Evolutionary conservation across 495 filamentous ascomycete genomes (phyloP), one percentile per base, ranked within the genome.

Genomic region (Immersiella caudata): DNA sequence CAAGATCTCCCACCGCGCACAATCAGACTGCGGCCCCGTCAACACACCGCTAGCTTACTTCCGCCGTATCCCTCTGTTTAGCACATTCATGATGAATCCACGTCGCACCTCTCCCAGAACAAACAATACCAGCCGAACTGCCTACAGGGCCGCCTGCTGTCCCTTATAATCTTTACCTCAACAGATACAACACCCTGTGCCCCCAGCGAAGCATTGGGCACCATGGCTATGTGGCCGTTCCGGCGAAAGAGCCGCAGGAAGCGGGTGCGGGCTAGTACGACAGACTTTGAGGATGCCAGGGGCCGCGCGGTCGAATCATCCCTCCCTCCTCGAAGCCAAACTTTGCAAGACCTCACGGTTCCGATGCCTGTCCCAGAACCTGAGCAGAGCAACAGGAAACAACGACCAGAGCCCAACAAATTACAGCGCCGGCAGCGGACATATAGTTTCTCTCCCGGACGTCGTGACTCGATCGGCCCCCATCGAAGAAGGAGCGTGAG

Each of bases 151-250:
- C 16, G 14, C 27, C 27, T 49, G 35, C 55, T 29, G 49, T 25
- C 29, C 54, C 56, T 50, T 67, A 64, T 67, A 67, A 65, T 52
- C 54, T 18, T 14, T 3, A n/a, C 64, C 21, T 52, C 59, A 24
- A 25, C 25, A 24, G 50, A 36, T 20, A 8, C 33, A 35, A 22
- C 27, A 18, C n/a, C 51, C 24, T 14, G 35, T 6, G 11, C n/a
- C 24, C 33, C 35, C 25, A 18, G 20, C 60, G 35, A 21, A 27
- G 8, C n/a, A 9, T 21, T 49, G 25, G 50, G 9, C 55, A 60
- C 75, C 68, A 92, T 92, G 90, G 86, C 87, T 74, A 80, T 92
- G 80, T 93, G 91, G 91, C 91, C 88, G 36, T 93, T 92, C 77
- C 84, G 90, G 77, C 88, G 89, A 65, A 90, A 83, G 76, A 87